Percentiles rank a stretch among this genome's conserved stretches.
Conservation (phyloP, 768 basidiomycete species). For the Melanogaster broomeanus region DNA sequence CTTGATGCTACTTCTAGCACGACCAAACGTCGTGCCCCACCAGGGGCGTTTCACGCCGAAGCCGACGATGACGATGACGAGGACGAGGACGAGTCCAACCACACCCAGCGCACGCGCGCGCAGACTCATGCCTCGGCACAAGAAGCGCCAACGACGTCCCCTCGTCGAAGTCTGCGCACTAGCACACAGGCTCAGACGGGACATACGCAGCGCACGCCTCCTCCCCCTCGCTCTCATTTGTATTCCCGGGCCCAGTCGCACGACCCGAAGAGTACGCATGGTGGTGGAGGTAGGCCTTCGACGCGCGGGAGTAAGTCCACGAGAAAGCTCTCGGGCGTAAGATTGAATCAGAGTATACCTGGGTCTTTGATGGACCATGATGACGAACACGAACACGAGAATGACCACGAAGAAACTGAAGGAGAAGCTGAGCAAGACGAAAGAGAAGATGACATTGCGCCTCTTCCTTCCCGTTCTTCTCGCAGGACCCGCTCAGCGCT, state of each 20-base stretch:
- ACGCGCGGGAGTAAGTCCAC: conserved; percentile 6
- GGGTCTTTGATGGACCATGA: conserved; percentile 44
- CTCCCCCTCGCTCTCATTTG: conserved; percentile 11
- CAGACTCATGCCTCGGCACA: not conserved
- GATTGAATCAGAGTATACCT: conserved; percentile 38
- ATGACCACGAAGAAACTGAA: not conserved
- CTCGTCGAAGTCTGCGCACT: conserved; percentile 13
- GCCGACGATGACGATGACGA: conserved; percentile 37
- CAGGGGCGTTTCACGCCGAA: conserved; percentile 47
- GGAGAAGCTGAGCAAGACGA: conserved; percentile 29
- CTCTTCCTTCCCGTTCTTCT: conserved; percentile 29
- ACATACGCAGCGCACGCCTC: conserved; percentile 13
- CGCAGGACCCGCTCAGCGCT: conserved; percentile 20
- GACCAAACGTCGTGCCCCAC: conserved; percentile 36
- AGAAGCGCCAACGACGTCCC: conserved; percentile 12
- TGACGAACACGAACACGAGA: conserved; percentile 15
- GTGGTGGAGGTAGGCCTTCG: not conserved
- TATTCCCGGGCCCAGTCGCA: not conserved
- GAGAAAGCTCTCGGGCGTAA: conserved; percentile 13
- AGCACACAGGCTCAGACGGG: conserved; percentile 7
- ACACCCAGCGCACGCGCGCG: conserved; percentile 19
- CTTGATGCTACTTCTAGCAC: conserved; percentile 12
- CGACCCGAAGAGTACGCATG: conserved; percentile 1
- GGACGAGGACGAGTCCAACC: conserved; percentile 26
- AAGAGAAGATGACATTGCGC: conserved; percentile 35